Base-by-base conservation (phyloP, 495 filamentous ascomycete genomes). In the Penicillium pulvis region DNA sequence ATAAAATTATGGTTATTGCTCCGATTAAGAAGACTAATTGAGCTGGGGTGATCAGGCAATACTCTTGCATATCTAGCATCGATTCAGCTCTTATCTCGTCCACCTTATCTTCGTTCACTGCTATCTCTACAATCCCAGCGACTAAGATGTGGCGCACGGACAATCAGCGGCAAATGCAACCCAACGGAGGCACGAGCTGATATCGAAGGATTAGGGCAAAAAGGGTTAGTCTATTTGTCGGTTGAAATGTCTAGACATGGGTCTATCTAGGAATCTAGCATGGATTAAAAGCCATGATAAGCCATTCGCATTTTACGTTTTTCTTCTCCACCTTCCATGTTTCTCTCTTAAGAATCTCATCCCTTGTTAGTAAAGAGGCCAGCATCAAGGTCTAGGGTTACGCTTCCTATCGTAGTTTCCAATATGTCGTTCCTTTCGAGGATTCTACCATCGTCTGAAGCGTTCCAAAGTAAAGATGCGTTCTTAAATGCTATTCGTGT, bases 371-470 rank as follows among this genome's bases (percentile, higher is more conserved):
- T 41, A 41, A 16, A 7, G 39, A 23, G 20, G 20, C 20, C 20
- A 23, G 20, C 20, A 39, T 14, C 39, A 41, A 17, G 39, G 39
- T 36, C 33, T 4, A 36, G 33, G 39, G 12, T 17, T 41, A 14
- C 16, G 16, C 39, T 17, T 41, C 4, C 39, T n/a, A 5, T 41
- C 39, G 39, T 41, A 41, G 39, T 41, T 6, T 41, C 39, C 39
- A 41, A 41, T 17, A 41, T 41, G 39, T 41, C 39, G 39, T 41
- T 41, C 16, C 39, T 41, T 41, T 41, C 39, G 39, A 41, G 39
- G 14, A n/a, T 41, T 17, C 39, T 41, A 3, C 39, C 39, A 17
- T 41, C 39, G 1, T 41, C 39, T 16, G 14, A 41, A 7, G 6
- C 16, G 5, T 41, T 41, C 39, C 14, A 41, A 41, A 41, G 39